Conservation (phyloP, 1,139 yeast genomes). For the Groenewaldozyma sp. region DNA sequence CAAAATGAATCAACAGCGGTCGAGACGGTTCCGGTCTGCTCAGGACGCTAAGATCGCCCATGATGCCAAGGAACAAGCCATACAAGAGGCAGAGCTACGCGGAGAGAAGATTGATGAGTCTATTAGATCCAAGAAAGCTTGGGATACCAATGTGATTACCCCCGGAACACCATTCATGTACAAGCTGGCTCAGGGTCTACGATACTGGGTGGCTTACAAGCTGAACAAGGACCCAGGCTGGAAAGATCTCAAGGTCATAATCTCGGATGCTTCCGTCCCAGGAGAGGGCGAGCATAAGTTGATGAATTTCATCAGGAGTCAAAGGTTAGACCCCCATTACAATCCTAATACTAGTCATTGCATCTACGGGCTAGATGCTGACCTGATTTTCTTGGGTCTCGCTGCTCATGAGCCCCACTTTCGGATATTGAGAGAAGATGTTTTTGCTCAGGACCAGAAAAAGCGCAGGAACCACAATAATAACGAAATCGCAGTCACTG, state of each 20-base stretch:
- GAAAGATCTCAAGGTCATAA: conserved; percentile 74
- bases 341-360: conserved; percentile 88
- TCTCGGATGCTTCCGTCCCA: conserved; percentile 97
- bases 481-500: conserved; percentile 16
- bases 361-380: conserved; percentile 97
- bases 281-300: conserved; percentile 99
- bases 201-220: conserved; percentile 87
- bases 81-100: conserved; percentile 38
- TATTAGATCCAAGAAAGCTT: conserved; percentile 40
- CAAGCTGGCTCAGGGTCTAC: conserved; percentile 68
- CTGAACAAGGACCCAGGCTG: conserved; percentile 85
- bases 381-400: conserved; percentile 90
- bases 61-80: conserved; percentile 33
- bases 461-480: conserved; percentile 23
- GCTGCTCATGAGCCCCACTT: conserved; percentile 98
- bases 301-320: conserved; percentile 85
- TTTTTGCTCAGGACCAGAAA: conserved; percentile 63
- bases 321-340: conserved; percentile 64
- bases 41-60: conserved; percentile 65
- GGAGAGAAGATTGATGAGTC: conserved; percentile 36
- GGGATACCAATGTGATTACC: conserved; percentile 91
- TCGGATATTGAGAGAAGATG: conserved; percentile 89
- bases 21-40: conserved; percentile 93
- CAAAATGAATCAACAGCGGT: conserved; percentile 97
- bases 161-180: conserved; percentile 99